phyloP scores from a whole-genome alignment of 495 filamentous ascomycete species.

The Delitschia confertaspora region DNA sequence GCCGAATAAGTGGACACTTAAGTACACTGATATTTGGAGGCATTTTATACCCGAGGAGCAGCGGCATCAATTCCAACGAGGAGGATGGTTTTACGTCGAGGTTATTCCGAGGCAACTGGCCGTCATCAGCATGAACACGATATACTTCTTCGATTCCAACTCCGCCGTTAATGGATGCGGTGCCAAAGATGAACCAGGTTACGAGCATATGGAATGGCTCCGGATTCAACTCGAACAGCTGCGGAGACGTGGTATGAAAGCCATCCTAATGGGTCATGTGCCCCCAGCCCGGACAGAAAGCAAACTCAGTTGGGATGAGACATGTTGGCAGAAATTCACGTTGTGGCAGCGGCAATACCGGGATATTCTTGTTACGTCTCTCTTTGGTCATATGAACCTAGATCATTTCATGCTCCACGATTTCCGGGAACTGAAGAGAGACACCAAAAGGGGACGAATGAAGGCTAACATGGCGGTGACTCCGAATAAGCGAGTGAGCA shows the following conservation, averaged over 20 bases:
- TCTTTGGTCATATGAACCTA: slow-evolving; percentile 97
- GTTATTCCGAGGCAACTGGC: slow-evolving; percentile 80
- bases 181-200: slow-evolving; percentile 68
- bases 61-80: slow-evolving; percentile 80
- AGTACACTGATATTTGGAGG: slow-evolving; percentile 65
- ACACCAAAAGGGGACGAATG: slow-evolving; percentile 40
- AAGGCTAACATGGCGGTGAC: slow-evolving; percentile 12
- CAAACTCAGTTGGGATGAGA: slow-evolving; percentile 84
- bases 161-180: slow-evolving; percentile 85
- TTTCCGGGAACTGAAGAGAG: slow-evolving; percentile 59
- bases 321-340: slow-evolving; percentile 97
- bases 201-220: slow-evolving; percentile 93
- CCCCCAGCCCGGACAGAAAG: slow-evolving; percentile 75
- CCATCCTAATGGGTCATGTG: slow-evolving; percentile 88
- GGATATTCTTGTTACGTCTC: slow-evolving; percentile 68
- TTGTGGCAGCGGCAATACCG: slow-evolving; percentile 84
- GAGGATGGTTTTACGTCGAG: slow-evolving; percentile 90
- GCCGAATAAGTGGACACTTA: slow-evolving; percentile 73
- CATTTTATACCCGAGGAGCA: slow-evolving; percentile 89
- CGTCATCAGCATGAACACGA: slow-evolving; percentile 90
- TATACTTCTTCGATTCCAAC: slow-evolving; percentile 94
- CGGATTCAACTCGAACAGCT: slow-evolving; percentile 81
- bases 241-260: slow-evolving; percentile 80
- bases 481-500: slow-evolving; percentile 17
- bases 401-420: slow-evolving; percentile 96